phyloP scores from a whole-genome alignment of 1,284 basidiomycete species.

The Pseudozyma hubeiensis region DNA sequence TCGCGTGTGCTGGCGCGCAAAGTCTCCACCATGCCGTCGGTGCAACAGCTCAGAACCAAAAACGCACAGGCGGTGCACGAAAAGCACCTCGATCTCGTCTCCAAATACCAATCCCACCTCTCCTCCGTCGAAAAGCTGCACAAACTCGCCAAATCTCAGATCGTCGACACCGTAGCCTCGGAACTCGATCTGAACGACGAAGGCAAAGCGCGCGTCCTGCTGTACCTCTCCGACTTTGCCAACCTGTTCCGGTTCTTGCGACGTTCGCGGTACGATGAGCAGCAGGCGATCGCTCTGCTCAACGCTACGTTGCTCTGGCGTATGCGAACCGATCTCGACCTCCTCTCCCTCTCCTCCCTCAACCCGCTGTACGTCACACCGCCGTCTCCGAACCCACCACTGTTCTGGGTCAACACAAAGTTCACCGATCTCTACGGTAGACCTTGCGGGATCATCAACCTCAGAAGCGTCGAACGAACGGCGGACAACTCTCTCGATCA shows the following conservation, averaged over 20 bases:
- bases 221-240: constrained; percentile 42
- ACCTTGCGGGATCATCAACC: constrained; percentile 61
- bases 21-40: constrained; percentile 26
- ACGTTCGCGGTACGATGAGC: constrained; percentile 45
- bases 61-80: constrained; percentile 45
- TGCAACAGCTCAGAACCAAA: constrained; percentile 26
- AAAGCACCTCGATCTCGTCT: constrained; percentile 49
- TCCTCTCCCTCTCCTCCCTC: constrained; percentile 47
- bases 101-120: constrained; percentile 23
- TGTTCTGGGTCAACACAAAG: constrained; percentile 65
- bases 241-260: constrained; percentile 61
- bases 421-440: constrained; percentile 61
- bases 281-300: constrained; percentile 48
- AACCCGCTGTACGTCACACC: constrained; percentile 62
- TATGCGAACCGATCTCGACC: constrained; percentile 58
- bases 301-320: constrained; percentile 55
- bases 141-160: constrained; percentile 29
- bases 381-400: constrained; percentile 50
- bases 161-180: constrained; percentile 27
- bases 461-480: constrained; percentile 60
- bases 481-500: constrained; percentile 58
- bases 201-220: constrained; percentile 23
- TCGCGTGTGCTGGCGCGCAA: not conserved
- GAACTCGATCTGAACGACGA: constrained; percentile 43
- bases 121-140: constrained; percentile 24